phyloP scores from a whole-genome alignment of 78 protist genomes.

The Dictyostelium firmibasis region DNA sequence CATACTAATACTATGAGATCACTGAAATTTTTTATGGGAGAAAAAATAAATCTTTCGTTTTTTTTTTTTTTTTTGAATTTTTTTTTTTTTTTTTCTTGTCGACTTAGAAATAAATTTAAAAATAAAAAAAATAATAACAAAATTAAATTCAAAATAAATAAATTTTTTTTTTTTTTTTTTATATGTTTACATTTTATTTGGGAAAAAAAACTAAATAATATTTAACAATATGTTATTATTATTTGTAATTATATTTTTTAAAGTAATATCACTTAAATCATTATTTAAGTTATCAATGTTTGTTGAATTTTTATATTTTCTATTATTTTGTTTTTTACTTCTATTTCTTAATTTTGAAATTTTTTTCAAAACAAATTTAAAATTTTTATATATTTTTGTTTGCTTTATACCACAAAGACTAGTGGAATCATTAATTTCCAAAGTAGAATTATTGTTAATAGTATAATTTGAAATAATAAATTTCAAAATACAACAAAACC shows the following conservation, averaged over 20 bases:
- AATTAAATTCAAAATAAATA: too few relatives aligned
- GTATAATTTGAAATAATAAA: background rate
- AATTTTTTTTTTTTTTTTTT: background rate
- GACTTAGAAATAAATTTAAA: too few relatives aligned
- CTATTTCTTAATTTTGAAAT: background rate
- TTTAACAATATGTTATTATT: background rate
- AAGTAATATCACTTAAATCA: background rate
- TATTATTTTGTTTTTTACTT: background rate
- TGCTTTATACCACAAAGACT: background rate
- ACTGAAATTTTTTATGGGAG: background rate
- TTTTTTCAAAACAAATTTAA: background rate
- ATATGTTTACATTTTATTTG: background rate
- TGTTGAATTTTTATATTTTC: background rate
- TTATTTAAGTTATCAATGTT: background rate
- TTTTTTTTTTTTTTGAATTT: too few relatives aligned
- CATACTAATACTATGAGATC: background rate
- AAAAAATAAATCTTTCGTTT: too few relatives aligned
- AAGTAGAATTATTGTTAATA: background rate
- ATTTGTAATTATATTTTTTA: background rate
- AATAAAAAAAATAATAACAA: too few relatives aligned
- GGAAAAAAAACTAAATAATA: background rate
- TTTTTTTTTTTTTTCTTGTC: too few relatives aligned
- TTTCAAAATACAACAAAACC: constrained; percentile 5
- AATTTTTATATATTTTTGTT: background rate
- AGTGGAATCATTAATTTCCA: background rate